Base-by-base conservation (phyloP, 2,329 filamentous ascomycete species). In the Emericellopsis atlantica region DNA sequence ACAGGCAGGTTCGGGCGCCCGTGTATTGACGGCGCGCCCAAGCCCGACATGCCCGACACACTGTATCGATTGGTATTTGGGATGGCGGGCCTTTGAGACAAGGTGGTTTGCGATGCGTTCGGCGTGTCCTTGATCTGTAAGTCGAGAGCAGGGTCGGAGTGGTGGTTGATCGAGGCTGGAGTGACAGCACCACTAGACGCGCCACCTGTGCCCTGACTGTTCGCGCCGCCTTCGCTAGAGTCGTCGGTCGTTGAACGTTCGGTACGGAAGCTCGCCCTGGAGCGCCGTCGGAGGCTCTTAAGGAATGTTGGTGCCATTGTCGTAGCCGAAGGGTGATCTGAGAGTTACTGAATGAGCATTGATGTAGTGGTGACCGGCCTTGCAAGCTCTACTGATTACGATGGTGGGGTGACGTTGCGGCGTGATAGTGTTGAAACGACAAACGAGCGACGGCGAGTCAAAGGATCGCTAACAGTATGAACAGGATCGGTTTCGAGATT, bases 211-310 rank as follows among this genome's bases (percentile, higher is more conserved):
- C 70, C 73, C 50, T 75, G 70, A 53, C 69, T 73, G 33, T 61
- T 60, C 50, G 67, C 68, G 46, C 70, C 72, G 54, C 42, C 42
- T 41, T 77, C 76, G 56, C 74, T 79, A 37, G 74, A 76, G 8
- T 70, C 71, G 51, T 81, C 76, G 37, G 71, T 76, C 33, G 77
- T 76, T 14, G 40, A 36, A n/a, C 68, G 70, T 33, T 74, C 72
- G 37, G 76, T 79, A 44, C 74, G 77, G 62, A 88, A 81, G 66
- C 79, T 88, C 45, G 79, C 74, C 58, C 72, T 81, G 43, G 84
- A 92, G 51, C 81, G 80, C 51, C 85, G 77, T 51, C 85, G 82
- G 43, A 94, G 64, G 54, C 82, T 79, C 60, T 78, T 85, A 52
- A 75, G 60, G 49, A 43, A 43, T n/a, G 31, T 21, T 9, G 37